Percentiles rank a stretch among this genome's conserved stretches.
phyloP scores from a whole-genome alignment of 768 basidiomycete genomes.

The Coprinellus aureogranulatus region DNA sequence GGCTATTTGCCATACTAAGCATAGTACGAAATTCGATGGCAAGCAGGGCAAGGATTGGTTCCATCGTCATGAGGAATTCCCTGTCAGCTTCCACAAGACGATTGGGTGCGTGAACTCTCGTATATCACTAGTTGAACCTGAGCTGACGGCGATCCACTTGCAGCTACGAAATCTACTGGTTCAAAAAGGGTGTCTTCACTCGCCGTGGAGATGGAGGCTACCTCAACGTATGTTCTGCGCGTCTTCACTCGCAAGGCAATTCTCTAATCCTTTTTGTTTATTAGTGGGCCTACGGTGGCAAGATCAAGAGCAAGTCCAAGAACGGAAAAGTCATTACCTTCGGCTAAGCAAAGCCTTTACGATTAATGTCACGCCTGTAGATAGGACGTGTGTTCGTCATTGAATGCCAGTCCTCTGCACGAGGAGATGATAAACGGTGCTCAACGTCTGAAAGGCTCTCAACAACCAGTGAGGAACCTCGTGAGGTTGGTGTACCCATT shows the following conservation, averaged over 20 bases:
- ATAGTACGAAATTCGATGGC: slow-evolving; percentile 13
- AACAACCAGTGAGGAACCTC: too few species aligned
- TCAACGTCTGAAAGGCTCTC: too few species aligned
- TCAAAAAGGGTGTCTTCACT: slow-evolving; percentile 12
- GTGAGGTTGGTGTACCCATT: too few species aligned
- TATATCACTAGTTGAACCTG: slow-evolving; percentile 4
- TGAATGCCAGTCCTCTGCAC: too few species aligned
- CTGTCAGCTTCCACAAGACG: slow-evolving; percentile 10
- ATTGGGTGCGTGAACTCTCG: slow-evolving; percentile 17
- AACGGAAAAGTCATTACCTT: background rate
- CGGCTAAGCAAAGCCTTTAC: too few species aligned
- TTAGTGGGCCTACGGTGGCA: slow-evolving; percentile 3
- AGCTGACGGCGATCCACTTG: too few species aligned
- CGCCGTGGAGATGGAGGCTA: slow-evolving; percentile 18
- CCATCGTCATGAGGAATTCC: slow-evolving; percentile 15
- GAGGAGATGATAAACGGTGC: too few species aligned
- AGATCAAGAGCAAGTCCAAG: background rate
- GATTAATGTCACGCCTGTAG: too few species aligned
- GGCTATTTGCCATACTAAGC: slow-evolving; percentile 19
- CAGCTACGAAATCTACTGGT: slow-evolving; percentile 22
- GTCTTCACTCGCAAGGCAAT: too few species aligned
- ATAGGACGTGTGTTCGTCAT: too few species aligned
- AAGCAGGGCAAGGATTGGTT: slow-evolving; percentile 17
- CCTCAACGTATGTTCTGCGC: slow-evolving; percentile 15
- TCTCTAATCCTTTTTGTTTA: too few species aligned